Percentiles rank a stretch among this genome's conserved stretches.
These are phyloP conservation scores for Westerdykella aurantiaca DNA, from an alignment of 2,329 filamentous ascomycete genomes.

Conservation along the genomic window DNA sequence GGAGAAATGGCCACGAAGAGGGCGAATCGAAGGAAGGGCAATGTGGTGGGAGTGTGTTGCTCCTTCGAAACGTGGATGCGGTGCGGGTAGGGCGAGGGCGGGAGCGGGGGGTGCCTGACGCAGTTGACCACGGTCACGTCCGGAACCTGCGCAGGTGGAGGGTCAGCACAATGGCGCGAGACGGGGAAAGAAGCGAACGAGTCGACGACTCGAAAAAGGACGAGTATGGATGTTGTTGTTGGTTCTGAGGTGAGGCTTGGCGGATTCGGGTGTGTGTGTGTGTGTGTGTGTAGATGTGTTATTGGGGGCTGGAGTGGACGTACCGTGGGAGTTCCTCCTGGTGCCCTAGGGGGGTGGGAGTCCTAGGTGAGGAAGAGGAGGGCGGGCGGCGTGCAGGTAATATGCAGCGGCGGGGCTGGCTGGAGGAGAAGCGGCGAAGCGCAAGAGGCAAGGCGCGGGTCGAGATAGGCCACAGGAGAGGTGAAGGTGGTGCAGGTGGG, in stretches of 20 bases:
- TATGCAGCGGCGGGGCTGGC: conserved; percentile 30
- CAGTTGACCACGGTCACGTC: conserved; percentile 18
- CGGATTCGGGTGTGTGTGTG: conserved; percentile 8
- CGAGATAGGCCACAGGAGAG: too few species aligned
- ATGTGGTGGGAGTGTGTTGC: conserved; percentile 10
- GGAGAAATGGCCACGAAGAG: conserved; percentile 9
- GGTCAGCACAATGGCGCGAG: conserved; percentile 15
- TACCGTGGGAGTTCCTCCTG: conserved; percentile 18
- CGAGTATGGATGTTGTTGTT: conserved; percentile 1
- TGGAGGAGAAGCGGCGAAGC: conserved; percentile 7
- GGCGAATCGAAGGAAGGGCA: conserved; percentile 8
- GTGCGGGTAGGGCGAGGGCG: background rate
- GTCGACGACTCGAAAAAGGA: background rate
- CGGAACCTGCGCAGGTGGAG: conserved; percentile 12
- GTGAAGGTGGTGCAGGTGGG: too few species aligned
- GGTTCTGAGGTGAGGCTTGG: conserved; percentile 5
- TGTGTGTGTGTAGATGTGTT: conserved; percentile 7
- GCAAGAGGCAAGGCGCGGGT: conserved; percentile 6
- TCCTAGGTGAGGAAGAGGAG: conserved; percentile 24
- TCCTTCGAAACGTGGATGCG: conserved; percentile 9
- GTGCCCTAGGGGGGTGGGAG: conserved; percentile 23
- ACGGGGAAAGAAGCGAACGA: background rate
- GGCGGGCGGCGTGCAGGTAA: conserved; percentile 15
- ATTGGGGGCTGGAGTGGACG: conserved; percentile 6
- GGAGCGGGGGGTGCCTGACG: conserved; percentile 12